These are phyloP conservation scores for Penicillium frequentans DNA, from an alignment of 2,329 filamentous ascomycete species.

Conservation along the genomic window DNA sequence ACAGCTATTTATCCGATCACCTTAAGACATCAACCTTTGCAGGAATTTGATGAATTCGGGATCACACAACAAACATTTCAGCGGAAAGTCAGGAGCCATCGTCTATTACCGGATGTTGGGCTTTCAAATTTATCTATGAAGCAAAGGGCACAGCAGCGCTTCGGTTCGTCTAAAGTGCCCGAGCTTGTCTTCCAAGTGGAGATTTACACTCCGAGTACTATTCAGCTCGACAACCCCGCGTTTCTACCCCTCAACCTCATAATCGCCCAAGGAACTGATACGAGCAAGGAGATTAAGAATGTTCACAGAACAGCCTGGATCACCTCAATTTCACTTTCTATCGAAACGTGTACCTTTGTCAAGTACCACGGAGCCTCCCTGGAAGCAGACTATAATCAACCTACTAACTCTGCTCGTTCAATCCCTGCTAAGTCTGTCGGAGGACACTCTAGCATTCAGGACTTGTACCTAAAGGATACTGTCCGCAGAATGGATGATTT, in stretches of 20 bases:
- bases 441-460: background rate
- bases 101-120: background rate
- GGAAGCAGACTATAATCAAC: background rate
- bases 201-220: background rate
- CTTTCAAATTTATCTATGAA: background rate
- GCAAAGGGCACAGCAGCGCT: constrained; percentile 1
- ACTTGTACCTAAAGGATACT: background rate
- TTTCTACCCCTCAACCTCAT: background rate
- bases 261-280: background rate
- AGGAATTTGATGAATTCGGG: constrained; percentile 1
- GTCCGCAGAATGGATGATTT: background rate
- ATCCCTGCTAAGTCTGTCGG: background rate
- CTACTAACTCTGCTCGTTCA: background rate
- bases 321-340: background rate
- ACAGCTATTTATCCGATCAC: background rate
- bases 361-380: constrained; percentile 1
- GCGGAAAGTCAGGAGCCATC: background rate
- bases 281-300: background rate
- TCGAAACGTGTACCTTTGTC: background rate
- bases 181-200: background rate
- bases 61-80: background rate
- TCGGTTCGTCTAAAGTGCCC: constrained; percentile 2
- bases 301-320: background rate
- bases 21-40: background rate
- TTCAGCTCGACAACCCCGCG: constrained; percentile 1